A percentile compares a stretch with the other conserved stretches of the same genome.
Conservation (phyloP, 2,329 filamentous ascomycete genomes). For the Phialocephala subalpina region DNA sequence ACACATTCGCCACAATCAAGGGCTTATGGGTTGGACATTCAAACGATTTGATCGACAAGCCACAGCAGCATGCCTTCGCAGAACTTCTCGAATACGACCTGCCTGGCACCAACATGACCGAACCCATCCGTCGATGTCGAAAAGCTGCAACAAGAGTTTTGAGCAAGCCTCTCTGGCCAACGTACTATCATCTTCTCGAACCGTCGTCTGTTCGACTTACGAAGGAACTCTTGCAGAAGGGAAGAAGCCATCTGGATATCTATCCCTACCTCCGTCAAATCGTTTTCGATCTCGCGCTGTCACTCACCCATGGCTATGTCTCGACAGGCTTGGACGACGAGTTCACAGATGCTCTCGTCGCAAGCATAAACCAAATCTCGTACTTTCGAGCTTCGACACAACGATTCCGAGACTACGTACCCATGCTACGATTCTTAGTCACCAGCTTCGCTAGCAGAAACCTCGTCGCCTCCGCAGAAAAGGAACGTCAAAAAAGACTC, state of each 20-base stretch:
- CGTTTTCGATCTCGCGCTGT: slow-evolving; percentile 37
- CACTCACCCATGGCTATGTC: slow-evolving; percentile 37
- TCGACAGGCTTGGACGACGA: slow-evolving; percentile 37
- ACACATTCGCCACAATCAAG: slow-evolving; percentile 31
- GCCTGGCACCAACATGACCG: slow-evolving; percentile 36
- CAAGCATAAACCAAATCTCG: slow-evolving; percentile 36
- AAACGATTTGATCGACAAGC: slow-evolving; percentile 34
- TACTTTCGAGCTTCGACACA: slow-evolving; percentile 37
- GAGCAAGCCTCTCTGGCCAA: slow-evolving; percentile 36
- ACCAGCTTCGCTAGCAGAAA: slow-evolving; percentile 16
- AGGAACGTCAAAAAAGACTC: slow-evolving; percentile 19
- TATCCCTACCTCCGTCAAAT: slow-evolving; percentile 35
- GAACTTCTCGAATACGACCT: slow-evolving; percentile 37
- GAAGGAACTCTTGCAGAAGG: slow-evolving; percentile 26
- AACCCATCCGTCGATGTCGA: slow-evolving; percentile 36
- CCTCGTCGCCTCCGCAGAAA: slow-evolving; percentile 18
- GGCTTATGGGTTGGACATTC: slow-evolving; percentile 35
- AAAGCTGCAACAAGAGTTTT: slow-evolving; percentile 36
- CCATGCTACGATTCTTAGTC: slow-evolving; percentile 22
- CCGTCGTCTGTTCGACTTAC: slow-evolving; percentile 30
- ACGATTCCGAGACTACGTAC: slow-evolving; percentile 37
- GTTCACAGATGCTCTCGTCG: slow-evolving; percentile 33
- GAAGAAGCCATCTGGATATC: slow-evolving; percentile 29
- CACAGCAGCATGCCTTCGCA: slow-evolving; percentile 37
- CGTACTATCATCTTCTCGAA: slow-evolving; percentile 38